These are phyloP conservation scores for Cystofilobasidium macerans DNA, from an alignment of 768 basidiomycete species.

Conservation along the genomic window DNA sequence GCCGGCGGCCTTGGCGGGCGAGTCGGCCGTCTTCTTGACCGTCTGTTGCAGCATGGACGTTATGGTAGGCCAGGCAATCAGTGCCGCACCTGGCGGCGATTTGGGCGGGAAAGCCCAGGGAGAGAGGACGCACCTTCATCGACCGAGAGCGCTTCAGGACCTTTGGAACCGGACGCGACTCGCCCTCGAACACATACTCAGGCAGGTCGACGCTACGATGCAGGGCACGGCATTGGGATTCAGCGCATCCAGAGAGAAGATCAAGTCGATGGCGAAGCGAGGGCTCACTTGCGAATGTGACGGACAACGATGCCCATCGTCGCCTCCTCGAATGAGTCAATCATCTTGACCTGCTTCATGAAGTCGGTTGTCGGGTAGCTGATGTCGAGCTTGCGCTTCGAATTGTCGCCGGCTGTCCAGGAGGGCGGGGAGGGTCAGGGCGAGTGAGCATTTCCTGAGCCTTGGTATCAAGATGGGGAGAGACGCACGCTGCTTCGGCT, in stretches of 20 bases:
- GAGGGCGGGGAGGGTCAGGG: conserved; percentile 1
- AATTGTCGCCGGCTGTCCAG: conserved; percentile 55
- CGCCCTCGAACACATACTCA: conserved; percentile 24
- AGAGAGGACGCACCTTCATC: conserved; percentile 8
- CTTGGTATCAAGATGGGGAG: not conserved
- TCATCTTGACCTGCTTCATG: conserved; percentile 80
- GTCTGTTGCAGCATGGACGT: not conserved
- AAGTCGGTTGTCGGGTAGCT: conserved; percentile 95
- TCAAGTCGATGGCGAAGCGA: no score
- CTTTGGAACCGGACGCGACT: conserved; percentile 15
- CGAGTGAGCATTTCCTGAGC: no score
- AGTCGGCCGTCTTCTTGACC: conserved; percentile 10
- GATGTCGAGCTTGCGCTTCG: conserved; percentile 79
- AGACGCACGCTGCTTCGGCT: conserved; percentile 72
- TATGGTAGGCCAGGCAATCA: no score
- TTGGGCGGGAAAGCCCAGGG: not conserved
- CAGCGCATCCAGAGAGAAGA: no score
- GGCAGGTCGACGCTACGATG: conserved; percentile 19
- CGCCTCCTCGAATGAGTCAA: conserved; percentile 86
- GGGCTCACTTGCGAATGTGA: conserved; percentile 71
- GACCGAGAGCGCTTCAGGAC: conserved; percentile 25
- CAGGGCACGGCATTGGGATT: no score
- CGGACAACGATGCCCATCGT: conserved; percentile 91
- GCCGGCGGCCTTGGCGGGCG: not conserved
- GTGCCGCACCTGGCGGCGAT: no score